Evolutionary conservation across 371 early-diverging fungal species (phyloP), one percentile per base, ranked within the genome.

Genomic region (Blakeslea trispora): DNA sequence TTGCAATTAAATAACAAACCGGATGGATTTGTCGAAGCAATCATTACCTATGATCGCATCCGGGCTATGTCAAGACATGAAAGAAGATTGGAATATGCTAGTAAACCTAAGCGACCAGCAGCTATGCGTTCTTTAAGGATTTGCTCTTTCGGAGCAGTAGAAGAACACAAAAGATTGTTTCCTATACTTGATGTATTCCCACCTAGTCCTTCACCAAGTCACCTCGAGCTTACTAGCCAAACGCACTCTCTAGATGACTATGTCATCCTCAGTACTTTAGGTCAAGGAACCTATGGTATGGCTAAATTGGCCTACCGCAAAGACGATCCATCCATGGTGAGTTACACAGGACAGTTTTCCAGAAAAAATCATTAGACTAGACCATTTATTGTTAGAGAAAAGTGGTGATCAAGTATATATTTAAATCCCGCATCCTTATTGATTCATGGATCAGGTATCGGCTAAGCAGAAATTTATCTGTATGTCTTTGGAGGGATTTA

Each of bases 241-340:
- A 47, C 46, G 19, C 65, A 70, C 42, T 61, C 66, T 0, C 31
- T 75, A 11, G 72, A 71, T 35, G 84, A 87, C 45, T 89, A 80
- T 66, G 75, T 79, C 2, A 76, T 85, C 37, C 47, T 83, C 9
- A 75, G 76, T 37, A 60, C 71, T 0, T 45, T 89, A 7, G 90
- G 90, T 18, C 80, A 87, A 53, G 89, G 90, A 18, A 81, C 90
- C 5, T 88, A 88, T 65, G 87, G 88, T 1, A 74, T 72, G 45
- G 89, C 86, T 5, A 79, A 82, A 45, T 61, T 84, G 17, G 85
- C 73, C 9, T 68, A 69, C 44, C 48, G 63, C 31, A 71, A 71
- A 47, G 69, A 73, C n/a, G 82, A 84, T 66, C 74, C 71, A 11
- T 59, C 64, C 44, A 66, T 74, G 68, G 84, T 84, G 61, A 52